Evolutionary conservation across 306 rosid species (phyloP).

Genomic region (Lathyrus sativus): DNA sequence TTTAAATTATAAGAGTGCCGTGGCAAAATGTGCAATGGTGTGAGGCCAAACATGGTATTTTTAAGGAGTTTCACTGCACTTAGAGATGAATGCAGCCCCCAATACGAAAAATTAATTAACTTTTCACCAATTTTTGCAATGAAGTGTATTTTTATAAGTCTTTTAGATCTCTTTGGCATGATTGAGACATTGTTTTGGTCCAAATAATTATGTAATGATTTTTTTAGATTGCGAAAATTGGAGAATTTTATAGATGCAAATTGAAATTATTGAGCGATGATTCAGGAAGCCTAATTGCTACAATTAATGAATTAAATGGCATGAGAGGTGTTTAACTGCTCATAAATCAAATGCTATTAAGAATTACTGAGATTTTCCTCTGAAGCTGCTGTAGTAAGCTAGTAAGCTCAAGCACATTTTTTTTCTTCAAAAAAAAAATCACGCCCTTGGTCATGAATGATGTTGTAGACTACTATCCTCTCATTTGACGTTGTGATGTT

Average conservation of each 20-base stretch:
- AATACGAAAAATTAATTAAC: slow-evolving; percentile 39
- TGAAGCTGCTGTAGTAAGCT: not conserved
- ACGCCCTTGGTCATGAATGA: slow-evolving; percentile 8
- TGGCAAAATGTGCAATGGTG: not conserved
- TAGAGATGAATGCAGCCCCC: slow-evolving; percentile 93
- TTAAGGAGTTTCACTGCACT: not conserved
- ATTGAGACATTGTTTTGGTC: not conserved
- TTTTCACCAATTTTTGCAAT: slow-evolving; percentile 36
- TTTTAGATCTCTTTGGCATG: slow-evolving; percentile 32
- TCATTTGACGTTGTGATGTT: not conserved
- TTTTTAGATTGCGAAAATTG: not conserved
- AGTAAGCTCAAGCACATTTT: not conserved
- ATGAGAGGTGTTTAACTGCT: too few species aligned
- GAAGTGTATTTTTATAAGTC: not conserved
- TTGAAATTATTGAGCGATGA: not conserved
- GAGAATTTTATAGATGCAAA: not conserved
- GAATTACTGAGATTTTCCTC: too few species aligned
- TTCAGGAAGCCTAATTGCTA: too few species aligned
- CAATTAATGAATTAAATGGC: too few species aligned
- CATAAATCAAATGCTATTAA: too few species aligned
- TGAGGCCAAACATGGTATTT: not conserved
- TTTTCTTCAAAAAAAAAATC: not conserved
- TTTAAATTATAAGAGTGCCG: not conserved
- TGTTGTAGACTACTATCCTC: slow-evolving; percentile 8
- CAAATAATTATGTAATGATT: not conserved